Evolutionary conservation across 352 stramenopile genomes (phyloP), one percentile per base, ranked within the genome.

Genomic region (Phytopythium cucurbitacearum): DNA sequence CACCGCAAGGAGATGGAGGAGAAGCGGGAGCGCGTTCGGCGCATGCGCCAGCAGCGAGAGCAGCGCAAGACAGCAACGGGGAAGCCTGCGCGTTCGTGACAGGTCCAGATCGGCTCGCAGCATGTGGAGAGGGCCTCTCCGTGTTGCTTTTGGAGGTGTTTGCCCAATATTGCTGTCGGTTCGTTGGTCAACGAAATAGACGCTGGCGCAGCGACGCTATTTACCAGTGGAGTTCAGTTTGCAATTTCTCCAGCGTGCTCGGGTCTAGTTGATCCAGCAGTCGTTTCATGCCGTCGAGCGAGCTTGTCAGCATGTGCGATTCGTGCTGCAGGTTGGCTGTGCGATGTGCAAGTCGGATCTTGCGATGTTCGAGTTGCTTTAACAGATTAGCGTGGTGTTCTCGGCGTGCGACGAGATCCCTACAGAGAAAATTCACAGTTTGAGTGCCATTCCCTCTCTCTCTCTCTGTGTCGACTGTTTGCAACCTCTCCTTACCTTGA

Each of bases 1-100:
- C 78, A 91, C 21, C 72, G 88, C 12, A 69, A 76, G 56, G 74
- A 91, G 32, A 70, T 87, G 46, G 81, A 85, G 13, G 76, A 80
- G 48, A 89, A 85, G 42, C 70, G 69, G 32, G 78, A 89, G 59
- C 78, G 76, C 41, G 79, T 89, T 32, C 64, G 65, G 13, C 74
- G 76, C 8, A 85, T 89, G 51, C 71, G 71, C 51, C 60, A 75
- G 60, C 67, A 87, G 58, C 76, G 71, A 13, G 62, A 64, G 32
- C 58, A 59, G n/a, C 44, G 50, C 54, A 72, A 60, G 53, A 33
- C 21, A 15, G 43, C 28, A 61, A 64, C 37, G 48, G 53, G 36
- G 55, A 62, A 37, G 38, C 34, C 35, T n/a, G n/a, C 32, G 37
- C 42, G 43, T 16, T 42, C 15, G 15, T 51, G 53, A 59, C 11